Evolutionary conservation across 306 rosid species (phyloP), one percentile per base, ranked within the genome.

Genomic region (Vigna nakashimae): DNA sequence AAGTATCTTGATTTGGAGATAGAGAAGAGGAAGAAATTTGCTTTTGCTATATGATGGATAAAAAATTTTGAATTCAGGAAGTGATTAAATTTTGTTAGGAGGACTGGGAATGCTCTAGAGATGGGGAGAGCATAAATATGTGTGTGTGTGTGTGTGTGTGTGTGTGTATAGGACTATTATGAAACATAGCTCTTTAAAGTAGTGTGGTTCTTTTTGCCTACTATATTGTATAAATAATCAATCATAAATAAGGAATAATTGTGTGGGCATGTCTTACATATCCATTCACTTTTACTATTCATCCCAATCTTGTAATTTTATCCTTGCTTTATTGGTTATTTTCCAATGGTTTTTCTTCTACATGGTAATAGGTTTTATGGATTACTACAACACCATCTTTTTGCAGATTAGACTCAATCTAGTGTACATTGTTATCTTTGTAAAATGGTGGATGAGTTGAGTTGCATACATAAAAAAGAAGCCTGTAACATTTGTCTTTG

Each of bases 1-100:
- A 71, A 71, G 43, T 65, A 34, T 55, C 16, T 36, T 80, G 77
- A 4, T 38, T 55, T 48, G 40, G 76, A 69, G 62, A 38, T 65
- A 65, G 40, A 49, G 69, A 46, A 79, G 43, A 22, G 15, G 11
- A 14, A 6, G 42, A 28, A 40, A 26, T 16, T 45, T 67, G 52
- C 57, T 34, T 30, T 66, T 73, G 34, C 16, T 30, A 53, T 65
- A 18, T 66, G 50, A 14, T 34, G 26, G 49, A 24, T 36, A 5
- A 36, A 8, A 56, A 53, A 51, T 22, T 28, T 30, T 36, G 14
- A 28, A 17, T 60, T 60, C 36, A 46, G 20, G 49, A 59, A 1
- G 24, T 26, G 45, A 30, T 73, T 73, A 40, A 11, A 18, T 65
- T 36, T 0, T 38, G 7, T 32, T 53, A 2, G 3, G 28, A 40